Base-by-base conservation (phyloP, 2,329 filamentous ascomycete genomes). In the Orbilia brochopaga region DNA sequence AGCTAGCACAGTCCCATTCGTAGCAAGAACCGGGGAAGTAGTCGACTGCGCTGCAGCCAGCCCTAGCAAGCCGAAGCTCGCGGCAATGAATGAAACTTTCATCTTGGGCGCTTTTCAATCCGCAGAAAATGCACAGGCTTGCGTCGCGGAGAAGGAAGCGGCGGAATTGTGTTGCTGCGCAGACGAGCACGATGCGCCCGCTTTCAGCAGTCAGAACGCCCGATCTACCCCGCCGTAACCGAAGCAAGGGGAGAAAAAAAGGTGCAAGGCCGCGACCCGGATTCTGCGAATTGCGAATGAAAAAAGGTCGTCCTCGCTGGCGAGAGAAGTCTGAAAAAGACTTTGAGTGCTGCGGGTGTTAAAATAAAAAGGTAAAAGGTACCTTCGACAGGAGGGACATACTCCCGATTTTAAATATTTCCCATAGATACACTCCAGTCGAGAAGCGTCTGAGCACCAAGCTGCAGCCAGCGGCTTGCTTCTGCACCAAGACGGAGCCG, bases 351-450 rank as follows among this genome's bases (percentile, higher is more conserved):
- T 24, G 40, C 30, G 42, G 35, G 15, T n/a, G n/a, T n/a, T n/a
- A n/a, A n/a, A n/a, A 19, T 30, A 56, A 17, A 21, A 56, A 35
- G 30, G 32, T 32, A 23, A 46, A 44, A 56, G 32, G 44, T 48
- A 53, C 44, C 23, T n/a, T 53, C 50, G 23, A 15, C 44, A 1
- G 15, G 55, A 42, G 67, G 56, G 61, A 60, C 54, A 55, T 72
- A 72, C 67, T 60, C 64, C 60, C 40, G 60, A 56, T 72, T 60
- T 72, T 65, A 72, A 72, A 17, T 19, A 2, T 48, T 48, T 48
- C 44, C 50, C n/a, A 30, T 24, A 13, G 27, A 27, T 54, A 15
- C 35, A 17, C 23, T 42, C 10, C 37, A 15, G 11, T 42, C 37
- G 30, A 44, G 53, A 48, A 23, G 44, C 50, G 15, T 37, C 17